phyloP scores from a whole-genome alignment of 805 yeast genomes.

The Yamadazyma sp. region DNA sequence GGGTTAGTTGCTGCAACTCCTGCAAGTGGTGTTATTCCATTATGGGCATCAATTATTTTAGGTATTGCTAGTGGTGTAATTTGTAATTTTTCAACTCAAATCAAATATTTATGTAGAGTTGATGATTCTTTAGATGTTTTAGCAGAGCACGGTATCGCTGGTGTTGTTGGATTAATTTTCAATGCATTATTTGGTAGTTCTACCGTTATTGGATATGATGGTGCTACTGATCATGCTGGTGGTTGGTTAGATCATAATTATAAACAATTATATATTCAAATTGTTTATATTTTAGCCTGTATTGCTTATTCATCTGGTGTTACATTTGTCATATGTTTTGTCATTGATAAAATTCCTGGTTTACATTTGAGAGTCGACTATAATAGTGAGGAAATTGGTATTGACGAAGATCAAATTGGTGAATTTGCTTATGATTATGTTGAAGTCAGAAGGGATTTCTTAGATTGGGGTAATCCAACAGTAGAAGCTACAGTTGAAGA shows the following conservation, averaged over 20 bases:
- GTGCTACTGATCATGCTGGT: conserved; percentile 77
- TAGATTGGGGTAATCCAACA: conserved; percentile 45
- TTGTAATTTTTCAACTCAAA: conserved; percentile 87
- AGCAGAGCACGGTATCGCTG: conserved; percentile 99
- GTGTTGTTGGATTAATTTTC: conserved; percentile 84
- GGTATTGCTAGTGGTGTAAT: conserved; percentile 78
- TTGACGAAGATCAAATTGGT: conserved; percentile 96
- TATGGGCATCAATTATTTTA: conserved; percentile 85
- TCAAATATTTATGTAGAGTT: conserved; percentile 74
- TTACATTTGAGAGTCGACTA: conserved; percentile 76
- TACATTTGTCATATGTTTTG: conserved; percentile 72
- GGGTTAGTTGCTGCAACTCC: conserved; percentile 98
- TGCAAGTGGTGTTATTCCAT: conserved; percentile 83
- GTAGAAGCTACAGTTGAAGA: too few species aligned
- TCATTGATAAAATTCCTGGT: conserved; percentile 76
- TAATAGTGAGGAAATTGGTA: conserved; percentile 82
- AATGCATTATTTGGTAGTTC: conserved; percentile 85
- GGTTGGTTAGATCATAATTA: conserved; percentile 92
- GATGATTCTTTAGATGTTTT: conserved; percentile 93
- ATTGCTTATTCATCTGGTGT: conserved; percentile 73
- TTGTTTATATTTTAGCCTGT: conserved; percentile 76
- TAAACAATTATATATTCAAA: conserved; percentile 86
- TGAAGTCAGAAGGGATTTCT: conserved; percentile 90
- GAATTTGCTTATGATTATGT: conserved; percentile 99
- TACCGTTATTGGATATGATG: conserved; percentile 89